Evolutionary conservation across 768 basidiomycete species (phyloP).

Genomic region (Panus rudis): DNA sequence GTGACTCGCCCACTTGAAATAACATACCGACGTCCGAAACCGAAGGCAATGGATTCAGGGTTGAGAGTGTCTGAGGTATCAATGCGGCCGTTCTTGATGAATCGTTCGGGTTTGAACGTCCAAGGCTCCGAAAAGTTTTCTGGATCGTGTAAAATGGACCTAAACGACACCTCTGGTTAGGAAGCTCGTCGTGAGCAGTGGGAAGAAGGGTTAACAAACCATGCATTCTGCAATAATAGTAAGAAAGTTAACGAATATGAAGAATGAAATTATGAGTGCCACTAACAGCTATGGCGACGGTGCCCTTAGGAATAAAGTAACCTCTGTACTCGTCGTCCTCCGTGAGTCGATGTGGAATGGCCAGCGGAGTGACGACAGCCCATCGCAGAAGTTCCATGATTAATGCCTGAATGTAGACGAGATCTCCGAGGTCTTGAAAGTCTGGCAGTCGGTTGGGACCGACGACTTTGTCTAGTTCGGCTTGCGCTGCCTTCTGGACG

Average conservation of each 20-base stretch:
- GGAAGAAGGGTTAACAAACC: too few species aligned
- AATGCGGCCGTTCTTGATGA: not conserved
- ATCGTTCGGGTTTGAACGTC: not conserved
- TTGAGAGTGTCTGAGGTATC: not conserved
- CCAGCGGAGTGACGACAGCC: not conserved
- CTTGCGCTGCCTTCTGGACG: slow-evolving; percentile 5
- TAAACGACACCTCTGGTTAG: not conserved
- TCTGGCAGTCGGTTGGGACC: slow-evolving; percentile 3
- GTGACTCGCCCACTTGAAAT: not conserved
- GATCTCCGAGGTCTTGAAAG: not conserved
- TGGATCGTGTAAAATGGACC: not conserved
- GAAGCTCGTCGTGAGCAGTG: not conserved
- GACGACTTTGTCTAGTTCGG: slow-evolving; percentile 1
- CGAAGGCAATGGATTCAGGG: not conserved
- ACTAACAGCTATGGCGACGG: too few species aligned
- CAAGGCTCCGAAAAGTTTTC: not conserved
- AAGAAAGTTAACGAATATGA: too few species aligned
- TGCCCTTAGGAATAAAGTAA: too few species aligned
- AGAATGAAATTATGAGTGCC: too few species aligned
- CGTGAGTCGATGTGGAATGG: slow-evolving; percentile 2
- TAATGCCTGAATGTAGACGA: slow-evolving; percentile 3
- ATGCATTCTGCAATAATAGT: too few species aligned
- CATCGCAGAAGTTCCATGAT: slow-evolving; percentile 5
- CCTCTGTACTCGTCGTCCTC: too few species aligned
- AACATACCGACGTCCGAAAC: not conserved